phyloP scores from a whole-genome alignment of 1,284 basidiomycete species.

The Leccinum fuscescens region DNA sequence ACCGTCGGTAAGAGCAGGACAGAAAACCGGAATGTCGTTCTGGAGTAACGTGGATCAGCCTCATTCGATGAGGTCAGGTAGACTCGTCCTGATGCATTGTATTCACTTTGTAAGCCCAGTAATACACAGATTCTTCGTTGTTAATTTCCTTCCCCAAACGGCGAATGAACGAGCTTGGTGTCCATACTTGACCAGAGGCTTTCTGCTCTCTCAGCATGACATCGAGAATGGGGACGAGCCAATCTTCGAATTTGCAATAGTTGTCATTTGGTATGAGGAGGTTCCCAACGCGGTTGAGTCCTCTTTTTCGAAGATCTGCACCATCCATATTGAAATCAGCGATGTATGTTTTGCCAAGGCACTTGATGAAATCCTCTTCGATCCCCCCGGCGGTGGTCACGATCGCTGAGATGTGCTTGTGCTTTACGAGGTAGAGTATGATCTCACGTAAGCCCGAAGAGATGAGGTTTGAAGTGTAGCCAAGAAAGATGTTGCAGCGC shows the following conservation, averaged over 20 bases:
- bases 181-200: conserved; percentile 75
- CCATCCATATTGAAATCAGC: conserved; percentile 94
- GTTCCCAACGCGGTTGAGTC: conserved; percentile 98
- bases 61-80: conserved; percentile 11
- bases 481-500: conserved; percentile 88
- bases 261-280: conserved; percentile 97
- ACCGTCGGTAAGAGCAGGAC: conserved; percentile 96
- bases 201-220: conserved; percentile 89
- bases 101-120: conserved; percentile 97
- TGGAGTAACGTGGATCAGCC: conserved; percentile 41
- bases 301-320: conserved; percentile 80
- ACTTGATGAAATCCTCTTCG: conserved; percentile 99
- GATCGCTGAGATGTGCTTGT: conserved; percentile 86
- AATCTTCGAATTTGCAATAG: conserved; percentile 99
- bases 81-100: conserved; percentile 20
- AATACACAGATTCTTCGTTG: conserved; percentile 96
- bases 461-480: conserved; percentile 98
- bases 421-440: conserved; percentile 90
- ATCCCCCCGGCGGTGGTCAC: conserved; percentile 98
- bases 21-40: conserved; percentile 99
- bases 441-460: conserved; percentile 96
- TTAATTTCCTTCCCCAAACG: conserved; percentile 94
- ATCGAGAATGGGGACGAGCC: conserved; percentile 94
- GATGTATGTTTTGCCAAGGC: conserved; percentile 92
- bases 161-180: conserved; percentile 90